A percentile compares a stretch with the other conserved stretches of the same genome.
phyloP scores from a whole-genome alignment of 2,329 filamentous ascomycete genomes.

The Akanthomyces dipterigenus region DNA sequence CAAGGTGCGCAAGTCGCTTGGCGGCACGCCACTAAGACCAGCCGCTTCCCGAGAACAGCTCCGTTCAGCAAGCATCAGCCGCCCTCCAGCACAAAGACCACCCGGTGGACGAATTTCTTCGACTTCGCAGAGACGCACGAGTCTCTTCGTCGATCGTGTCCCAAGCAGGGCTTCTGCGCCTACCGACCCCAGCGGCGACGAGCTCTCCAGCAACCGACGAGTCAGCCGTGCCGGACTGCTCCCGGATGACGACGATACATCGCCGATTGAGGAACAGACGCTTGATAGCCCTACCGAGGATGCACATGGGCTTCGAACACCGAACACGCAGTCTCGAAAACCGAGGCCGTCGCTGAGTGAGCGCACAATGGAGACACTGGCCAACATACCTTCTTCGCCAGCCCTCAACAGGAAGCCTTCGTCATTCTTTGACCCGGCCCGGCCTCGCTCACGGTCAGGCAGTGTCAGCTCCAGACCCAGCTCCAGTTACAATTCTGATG shows the following conservation, averaged over 20 bases:
- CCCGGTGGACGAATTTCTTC: slow-evolving; percentile 7
- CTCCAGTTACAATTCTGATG: slow-evolving; percentile 57
- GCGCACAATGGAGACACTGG: slow-evolving; percentile 77
- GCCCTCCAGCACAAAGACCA: slow-evolving; percentile 16
- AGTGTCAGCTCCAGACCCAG: slow-evolving; percentile 42
- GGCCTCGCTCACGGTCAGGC: slow-evolving; percentile 43
- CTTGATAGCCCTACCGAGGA: not conserved
- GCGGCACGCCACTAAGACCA: not conserved
- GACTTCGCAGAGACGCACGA: slow-evolving; percentile 11
- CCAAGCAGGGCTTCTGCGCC: slow-evolving; percentile 12
- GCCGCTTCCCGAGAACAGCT: slow-evolving; percentile 33
- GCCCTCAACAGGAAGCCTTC: slow-evolving; percentile 59
- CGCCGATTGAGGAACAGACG: not conserved
- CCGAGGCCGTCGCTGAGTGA: slow-evolving; percentile 63
- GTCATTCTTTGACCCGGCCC: slow-evolving; percentile 64
- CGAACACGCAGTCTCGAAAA: slow-evolving; percentile 20
- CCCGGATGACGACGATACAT: slow-evolving; percentile 14
- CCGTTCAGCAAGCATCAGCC: slow-evolving; percentile 19
- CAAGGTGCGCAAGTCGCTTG: slow-evolving; percentile 30
- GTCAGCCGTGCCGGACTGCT: not conserved
- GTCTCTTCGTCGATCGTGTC: slow-evolving; percentile 11
- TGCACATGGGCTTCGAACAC: slow-evolving; percentile 16
- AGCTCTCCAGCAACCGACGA: not conserved
- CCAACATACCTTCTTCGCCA: slow-evolving; percentile 72
- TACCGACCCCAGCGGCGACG: slow-evolving; percentile 8